These are phyloP conservation scores for Lachancea nothofagi DNA, from an alignment of 805 yeast genomes.

Conservation along the genomic window DNA sequence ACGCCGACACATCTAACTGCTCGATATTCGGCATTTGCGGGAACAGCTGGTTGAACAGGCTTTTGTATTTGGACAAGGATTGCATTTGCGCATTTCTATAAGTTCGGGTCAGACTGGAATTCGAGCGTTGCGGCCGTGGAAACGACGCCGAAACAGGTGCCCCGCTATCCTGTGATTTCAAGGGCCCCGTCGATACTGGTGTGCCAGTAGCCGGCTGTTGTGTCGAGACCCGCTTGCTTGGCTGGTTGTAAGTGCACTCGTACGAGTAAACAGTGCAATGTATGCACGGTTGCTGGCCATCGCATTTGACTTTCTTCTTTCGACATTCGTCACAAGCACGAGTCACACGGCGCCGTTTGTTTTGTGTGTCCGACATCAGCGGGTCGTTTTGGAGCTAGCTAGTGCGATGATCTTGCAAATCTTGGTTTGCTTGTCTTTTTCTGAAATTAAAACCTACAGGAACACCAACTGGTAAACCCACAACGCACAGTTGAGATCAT, in stretches of 20 bases:
- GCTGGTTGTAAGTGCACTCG: conserved; percentile 80
- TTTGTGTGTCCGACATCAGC: conserved; percentile 13
- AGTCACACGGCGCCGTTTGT: conserved; percentile 36
- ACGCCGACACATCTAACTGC: conserved; percentile 24
- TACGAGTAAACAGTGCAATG: conserved; percentile 86
- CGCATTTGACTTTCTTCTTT: conserved; percentile 75
- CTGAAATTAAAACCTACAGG: too few relatives aligned
- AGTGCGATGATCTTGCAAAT: too few relatives aligned
- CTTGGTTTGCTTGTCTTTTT: too few relatives aligned
- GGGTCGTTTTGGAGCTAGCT: not conserved
- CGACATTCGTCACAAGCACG: conserved; percentile 50
- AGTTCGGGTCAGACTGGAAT: not conserved
- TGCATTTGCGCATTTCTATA: conserved; percentile 1
- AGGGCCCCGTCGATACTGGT: too few relatives aligned
- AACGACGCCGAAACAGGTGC: not conserved
- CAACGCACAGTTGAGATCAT: too few relatives aligned
- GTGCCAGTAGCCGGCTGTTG: conserved; percentile 4
- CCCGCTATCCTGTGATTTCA: conserved; percentile 2
- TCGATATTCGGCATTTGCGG: conserved; percentile 28
- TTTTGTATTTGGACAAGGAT: conserved; percentile 20
- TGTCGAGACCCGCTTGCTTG: conserved; percentile 36
- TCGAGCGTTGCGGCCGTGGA: not conserved
- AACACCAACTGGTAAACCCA: too few relatives aligned
- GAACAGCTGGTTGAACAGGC: conserved; percentile 21
- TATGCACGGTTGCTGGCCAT: conserved; percentile 77